Conservation (phyloP, 768 basidiomycete genomes). For the Pleurotus giganteus region DNA sequence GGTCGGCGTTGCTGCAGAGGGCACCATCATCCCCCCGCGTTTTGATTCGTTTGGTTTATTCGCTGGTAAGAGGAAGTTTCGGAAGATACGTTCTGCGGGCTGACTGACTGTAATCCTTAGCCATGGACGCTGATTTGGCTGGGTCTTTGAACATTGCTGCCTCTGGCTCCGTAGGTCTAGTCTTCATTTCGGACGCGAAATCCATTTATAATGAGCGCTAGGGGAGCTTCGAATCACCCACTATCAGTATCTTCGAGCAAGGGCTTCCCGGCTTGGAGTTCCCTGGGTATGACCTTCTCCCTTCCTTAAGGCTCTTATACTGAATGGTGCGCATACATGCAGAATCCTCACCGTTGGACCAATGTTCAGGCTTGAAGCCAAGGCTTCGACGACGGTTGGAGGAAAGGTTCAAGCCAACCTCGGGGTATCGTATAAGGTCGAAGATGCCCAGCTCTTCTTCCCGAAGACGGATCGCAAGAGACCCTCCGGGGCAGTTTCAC, state of each 20-base stretch:
- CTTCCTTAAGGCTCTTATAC: neutral
- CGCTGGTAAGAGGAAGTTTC: conserved; percentile 11
- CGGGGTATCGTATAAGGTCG: conserved; percentile 29
- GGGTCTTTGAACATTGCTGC: conserved; percentile 27
- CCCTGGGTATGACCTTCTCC: conserved; percentile 25
- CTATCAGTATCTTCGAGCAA: conserved; percentile 25
- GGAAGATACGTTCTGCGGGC: neutral
- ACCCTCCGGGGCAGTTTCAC: conserved; percentile 23
- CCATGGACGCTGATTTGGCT: conserved; percentile 24
- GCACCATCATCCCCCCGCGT: conserved; percentile 27
- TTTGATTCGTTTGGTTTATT: conserved; percentile 25
- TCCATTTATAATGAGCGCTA: conserved; percentile 4
- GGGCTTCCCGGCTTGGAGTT: conserved; percentile 31
- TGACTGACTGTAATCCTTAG: conserved; percentile 2
- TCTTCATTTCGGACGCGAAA: neutral
- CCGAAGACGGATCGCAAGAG: conserved; percentile 24
- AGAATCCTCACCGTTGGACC: conserved; percentile 40
- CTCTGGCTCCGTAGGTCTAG: conserved; percentile 20
- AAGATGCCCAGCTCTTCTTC: conserved; percentile 33
- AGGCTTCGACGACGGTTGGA: conserved; percentile 25
- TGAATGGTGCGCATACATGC: neutral
- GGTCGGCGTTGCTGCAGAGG: conserved; percentile 25
- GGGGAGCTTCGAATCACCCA: conserved; percentile 27
- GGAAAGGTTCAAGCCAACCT: conserved; percentile 29
- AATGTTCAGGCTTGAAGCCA: conserved; percentile 32